Percentiles rank a stretch among this genome's conserved stretches.
Evolutionary conservation across 2,329 filamentous ascomycete species (phyloP).

Genomic region (Penicillium occitanis): DNA sequence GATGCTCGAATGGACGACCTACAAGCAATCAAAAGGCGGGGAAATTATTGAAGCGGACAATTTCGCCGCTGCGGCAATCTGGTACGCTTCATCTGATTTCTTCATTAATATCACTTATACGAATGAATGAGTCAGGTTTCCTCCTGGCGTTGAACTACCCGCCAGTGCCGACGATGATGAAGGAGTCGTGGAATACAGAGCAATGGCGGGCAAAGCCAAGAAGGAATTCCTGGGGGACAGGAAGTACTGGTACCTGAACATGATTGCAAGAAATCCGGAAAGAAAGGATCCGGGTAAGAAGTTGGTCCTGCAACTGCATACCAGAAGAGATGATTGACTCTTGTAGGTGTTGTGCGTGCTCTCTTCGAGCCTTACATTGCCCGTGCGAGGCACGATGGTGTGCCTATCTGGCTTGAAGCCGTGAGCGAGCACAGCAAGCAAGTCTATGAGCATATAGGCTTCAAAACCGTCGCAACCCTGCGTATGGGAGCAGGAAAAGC

Average conservation of each 20-base stretch:
- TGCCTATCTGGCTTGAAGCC: slow-evolving; percentile 21
- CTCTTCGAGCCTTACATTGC: slow-evolving; percentile 22
- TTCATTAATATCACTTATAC: background rate
- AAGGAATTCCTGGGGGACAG: slow-evolving; percentile 17
- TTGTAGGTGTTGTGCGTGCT: slow-evolving; percentile 20
- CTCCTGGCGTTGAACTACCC: slow-evolving; percentile 16
- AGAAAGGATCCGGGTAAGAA: slow-evolving; percentile 18
- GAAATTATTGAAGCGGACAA: slow-evolving; percentile 20
- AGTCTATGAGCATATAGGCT: slow-evolving; percentile 21
- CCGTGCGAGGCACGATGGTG: slow-evolving; percentile 12
- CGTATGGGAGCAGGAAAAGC: slow-evolving; percentile 17
- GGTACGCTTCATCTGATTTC: slow-evolving; percentile 5
- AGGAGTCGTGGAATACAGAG: slow-evolving; percentile 13
- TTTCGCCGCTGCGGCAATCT: slow-evolving; percentile 21
- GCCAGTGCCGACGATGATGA: slow-evolving; percentile 7
- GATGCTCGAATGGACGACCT: slow-evolving; percentile 17
- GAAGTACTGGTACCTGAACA: slow-evolving; percentile 22
- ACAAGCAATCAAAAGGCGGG: slow-evolving; percentile 13
- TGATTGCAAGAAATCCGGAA: slow-evolving; percentile 19
- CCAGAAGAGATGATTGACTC: background rate
- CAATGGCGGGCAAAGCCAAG: slow-evolving; percentile 13
- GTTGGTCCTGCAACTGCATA: background rate
- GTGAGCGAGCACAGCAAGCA: slow-evolving; percentile 20
- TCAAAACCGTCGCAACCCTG: slow-evolving; percentile 13
- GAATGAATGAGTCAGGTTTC: slow-evolving; percentile 18